phyloP scores from a whole-genome alignment of 1,284 basidiomycete genomes.

The Psilocybe mexicana region DNA sequence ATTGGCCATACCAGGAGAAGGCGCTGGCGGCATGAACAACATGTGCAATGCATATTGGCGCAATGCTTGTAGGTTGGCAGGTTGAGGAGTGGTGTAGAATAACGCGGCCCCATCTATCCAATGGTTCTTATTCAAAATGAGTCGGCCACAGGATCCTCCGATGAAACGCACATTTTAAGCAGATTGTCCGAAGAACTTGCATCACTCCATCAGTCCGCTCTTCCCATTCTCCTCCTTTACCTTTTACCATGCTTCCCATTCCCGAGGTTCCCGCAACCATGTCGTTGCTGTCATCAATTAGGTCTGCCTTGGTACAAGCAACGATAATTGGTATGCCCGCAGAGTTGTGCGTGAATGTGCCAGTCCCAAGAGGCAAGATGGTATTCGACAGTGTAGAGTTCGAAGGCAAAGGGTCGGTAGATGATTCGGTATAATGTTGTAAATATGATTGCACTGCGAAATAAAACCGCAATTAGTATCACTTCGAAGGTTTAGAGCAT shows the following conservation, averaged over 20 bases:
- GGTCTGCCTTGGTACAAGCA: constrained; percentile 88
- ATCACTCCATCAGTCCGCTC: constrained; percentile 95
- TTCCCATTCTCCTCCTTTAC: constrained; percentile 89
- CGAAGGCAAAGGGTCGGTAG: constrained; percentile 59
- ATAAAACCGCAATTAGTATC: constrained; percentile 15
- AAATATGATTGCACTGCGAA: constrained; percentile 80
- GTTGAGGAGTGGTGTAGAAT: constrained; percentile 88
- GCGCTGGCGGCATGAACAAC: constrained; percentile 77
- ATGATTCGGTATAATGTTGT: constrained; percentile 88
- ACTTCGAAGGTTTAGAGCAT: constrained; percentile 1
- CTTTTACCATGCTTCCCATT: constrained; percentile 83
- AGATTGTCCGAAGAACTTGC: constrained; percentile 91
- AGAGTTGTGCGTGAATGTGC: constrained; percentile 78
- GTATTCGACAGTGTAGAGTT: constrained; percentile 58
- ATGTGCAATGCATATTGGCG: constrained; percentile 88
- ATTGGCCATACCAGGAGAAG: constrained; percentile 48
- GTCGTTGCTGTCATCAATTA: constrained; percentile 80
- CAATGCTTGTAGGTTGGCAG: constrained; percentile 77
- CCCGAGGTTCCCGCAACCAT: constrained; percentile 68
- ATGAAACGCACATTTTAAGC: constrained; percentile 78
- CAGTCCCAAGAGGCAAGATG: constrained; percentile 76
- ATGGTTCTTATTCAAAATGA: neutral
- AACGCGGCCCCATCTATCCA: constrained; percentile 82
- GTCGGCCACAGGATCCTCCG: neutral
- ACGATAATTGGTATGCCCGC: constrained; percentile 89